Percentiles rank a stretch among this genome's conserved stretches.
phyloP scores from a whole-genome alignment of 2,329 filamentous ascomycete genomes.

The Metarhizium robertsii region DNA sequence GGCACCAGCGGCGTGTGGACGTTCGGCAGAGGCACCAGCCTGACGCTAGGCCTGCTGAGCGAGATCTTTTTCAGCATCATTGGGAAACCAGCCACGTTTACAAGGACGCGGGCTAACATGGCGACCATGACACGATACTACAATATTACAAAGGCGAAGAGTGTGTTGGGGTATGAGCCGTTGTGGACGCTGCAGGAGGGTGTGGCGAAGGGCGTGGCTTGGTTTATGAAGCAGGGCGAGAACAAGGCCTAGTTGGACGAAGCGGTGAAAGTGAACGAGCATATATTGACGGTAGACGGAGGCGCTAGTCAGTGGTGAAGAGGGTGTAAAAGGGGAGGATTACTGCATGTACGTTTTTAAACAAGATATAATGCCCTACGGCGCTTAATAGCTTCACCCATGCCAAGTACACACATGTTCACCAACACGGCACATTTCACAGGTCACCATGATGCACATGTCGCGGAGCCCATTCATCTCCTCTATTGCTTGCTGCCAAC shows the following conservation, averaged over 20 bases:
- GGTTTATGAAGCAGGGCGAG: constrained; percentile 45
- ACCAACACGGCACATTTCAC: background rate
- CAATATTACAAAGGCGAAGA: constrained; percentile 66
- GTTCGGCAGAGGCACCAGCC: constrained; percentile 41
- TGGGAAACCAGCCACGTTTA: constrained; percentile 47
- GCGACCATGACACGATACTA: constrained; percentile 71
- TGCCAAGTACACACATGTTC: background rate
- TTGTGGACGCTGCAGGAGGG: constrained; percentile 59
- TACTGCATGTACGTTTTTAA: too few relatives aligned
- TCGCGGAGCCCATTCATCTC: background rate
- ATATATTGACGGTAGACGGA: too few relatives aligned
- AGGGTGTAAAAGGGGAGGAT: too few relatives aligned
- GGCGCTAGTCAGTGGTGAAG: too few relatives aligned
- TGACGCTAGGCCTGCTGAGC: constrained; percentile 41
- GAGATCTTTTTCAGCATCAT: constrained; percentile 42
- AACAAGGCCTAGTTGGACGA: constrained; percentile 4
- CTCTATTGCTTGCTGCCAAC: background rate
- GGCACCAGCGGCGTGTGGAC: constrained; percentile 47
- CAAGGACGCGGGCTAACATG: constrained; percentile 51
- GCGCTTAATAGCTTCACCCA: too few relatives aligned
- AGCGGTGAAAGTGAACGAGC: too few relatives aligned
- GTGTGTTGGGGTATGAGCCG: constrained; percentile 59
- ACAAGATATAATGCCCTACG: too few relatives aligned
- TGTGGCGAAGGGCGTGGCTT: constrained; percentile 41
- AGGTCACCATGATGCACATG: background rate